Conservation (phyloP, 2,329 filamentous ascomycete species). For the Colletotrichum sp. region DNA sequence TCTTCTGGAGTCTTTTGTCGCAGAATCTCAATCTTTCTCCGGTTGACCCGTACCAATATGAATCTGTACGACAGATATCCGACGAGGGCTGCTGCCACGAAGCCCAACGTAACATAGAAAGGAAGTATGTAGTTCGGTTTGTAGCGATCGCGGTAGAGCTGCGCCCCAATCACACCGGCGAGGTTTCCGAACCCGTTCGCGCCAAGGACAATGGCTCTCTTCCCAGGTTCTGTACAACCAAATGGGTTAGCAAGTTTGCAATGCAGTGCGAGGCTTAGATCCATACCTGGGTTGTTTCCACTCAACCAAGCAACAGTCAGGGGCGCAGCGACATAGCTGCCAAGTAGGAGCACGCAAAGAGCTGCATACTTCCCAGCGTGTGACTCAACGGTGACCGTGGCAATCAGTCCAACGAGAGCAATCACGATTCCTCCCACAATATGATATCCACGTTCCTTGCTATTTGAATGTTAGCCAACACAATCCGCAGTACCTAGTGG, state of each 20-base stretch:
- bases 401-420: conserved; percentile 29
- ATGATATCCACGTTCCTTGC: conserved; percentile 32
- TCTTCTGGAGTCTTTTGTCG: conserved; percentile 26
- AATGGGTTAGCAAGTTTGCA: neutral
- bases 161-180: conserved; percentile 33
- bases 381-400: conserved; percentile 25
- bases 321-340: conserved; percentile 34
- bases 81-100: conserved; percentile 31
- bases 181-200: conserved; percentile 39
- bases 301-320: conserved; percentile 37
- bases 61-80: conserved; percentile 35
- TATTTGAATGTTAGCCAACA: neutral
- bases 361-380: conserved; percentile 27
- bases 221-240: conserved; percentile 27
- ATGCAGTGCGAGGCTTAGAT: neutral
- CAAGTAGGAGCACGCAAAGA: conserved; percentile 34
- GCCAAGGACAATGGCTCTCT: conserved; percentile 35
- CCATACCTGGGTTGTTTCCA: conserved; percentile 30
- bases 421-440: conserved; percentile 31
- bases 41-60: conserved; percentile 29
- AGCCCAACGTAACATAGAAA: conserved; percentile 33
- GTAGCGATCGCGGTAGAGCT: conserved; percentile 33
- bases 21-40: conserved; percentile 21
- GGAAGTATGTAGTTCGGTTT: conserved; percentile 34
- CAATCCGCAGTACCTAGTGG: neutral